Percentiles rank a stretch among this genome's conserved stretches.
phyloP scores from a whole-genome alignment of 2,329 filamentous ascomycete genomes.

The Emmonsia crescens region DNA sequence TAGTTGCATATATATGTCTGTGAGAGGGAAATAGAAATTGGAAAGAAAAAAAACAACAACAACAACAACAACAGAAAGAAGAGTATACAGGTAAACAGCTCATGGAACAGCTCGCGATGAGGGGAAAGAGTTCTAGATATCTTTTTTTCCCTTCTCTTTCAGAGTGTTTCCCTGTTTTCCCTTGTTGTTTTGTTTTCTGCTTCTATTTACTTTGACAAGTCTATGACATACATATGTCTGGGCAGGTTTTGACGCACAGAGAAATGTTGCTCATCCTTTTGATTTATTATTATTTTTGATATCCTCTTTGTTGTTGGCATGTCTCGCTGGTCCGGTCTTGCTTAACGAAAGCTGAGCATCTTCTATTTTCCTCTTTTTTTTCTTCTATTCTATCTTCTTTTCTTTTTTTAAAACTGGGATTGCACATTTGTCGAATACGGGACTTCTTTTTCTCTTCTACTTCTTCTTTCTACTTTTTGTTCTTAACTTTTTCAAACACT shows the following conservation, averaged over 20 bases:
- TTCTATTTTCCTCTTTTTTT: not conserved
- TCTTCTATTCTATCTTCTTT: not conserved
- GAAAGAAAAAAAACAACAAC: not conserved
- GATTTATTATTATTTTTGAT: not conserved
- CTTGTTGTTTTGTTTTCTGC: not conserved
- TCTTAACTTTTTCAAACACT: not conserved
- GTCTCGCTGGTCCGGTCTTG: not conserved
- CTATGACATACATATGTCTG: not conserved
- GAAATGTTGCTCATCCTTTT: not conserved
- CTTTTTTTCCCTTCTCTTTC: too few relatives aligned
- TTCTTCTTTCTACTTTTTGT: not conserved
- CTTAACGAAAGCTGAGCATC: not conserved
- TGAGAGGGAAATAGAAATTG: not conserved
- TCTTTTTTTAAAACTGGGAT: not conserved
- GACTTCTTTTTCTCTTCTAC: not conserved
- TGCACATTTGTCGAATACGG: not conserved
- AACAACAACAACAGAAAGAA: not conserved
- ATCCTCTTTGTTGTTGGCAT: slow-evolving; percentile 1
- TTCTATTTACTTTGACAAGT: not conserved
- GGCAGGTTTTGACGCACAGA: not conserved
- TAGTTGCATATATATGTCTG: slow-evolving; percentile 3
- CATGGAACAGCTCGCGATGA: not conserved
- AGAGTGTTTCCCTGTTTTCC: not conserved
- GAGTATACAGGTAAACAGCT: not conserved
- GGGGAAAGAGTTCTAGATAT: not conserved